Evolutionary conservation across 768 basidiomycete genomes (phyloP).

Genomic region (Cystoderma amianthinum): DNA sequence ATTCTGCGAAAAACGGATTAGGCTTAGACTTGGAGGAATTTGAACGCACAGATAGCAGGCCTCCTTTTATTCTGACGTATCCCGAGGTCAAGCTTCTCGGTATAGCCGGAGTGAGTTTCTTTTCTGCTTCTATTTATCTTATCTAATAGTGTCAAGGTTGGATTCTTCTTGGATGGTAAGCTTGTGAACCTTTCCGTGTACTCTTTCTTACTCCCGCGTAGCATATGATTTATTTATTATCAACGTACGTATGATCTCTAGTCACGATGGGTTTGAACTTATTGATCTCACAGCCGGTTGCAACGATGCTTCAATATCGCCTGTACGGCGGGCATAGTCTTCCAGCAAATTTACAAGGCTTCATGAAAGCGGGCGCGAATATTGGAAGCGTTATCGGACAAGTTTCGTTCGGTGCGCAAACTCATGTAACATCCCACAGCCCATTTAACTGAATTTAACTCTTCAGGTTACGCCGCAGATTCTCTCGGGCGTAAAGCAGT

Average conservation of each 20-base stretch:
- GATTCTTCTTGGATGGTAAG: slow-evolving; percentile 67
- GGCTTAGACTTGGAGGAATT: slow-evolving; percentile 12
- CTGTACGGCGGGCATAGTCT: slow-evolving; percentile 46
- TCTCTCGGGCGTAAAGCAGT: slow-evolving; percentile 63
- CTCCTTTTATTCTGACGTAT: slow-evolving; percentile 19
- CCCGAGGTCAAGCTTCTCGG: slow-evolving; percentile 54
- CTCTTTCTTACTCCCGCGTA: slow-evolving; percentile 13
- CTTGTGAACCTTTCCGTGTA: neutral
- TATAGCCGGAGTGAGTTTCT: slow-evolving; percentile 47
- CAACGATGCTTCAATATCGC: slow-evolving; percentile 62
- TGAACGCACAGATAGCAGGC: slow-evolving; percentile 17
- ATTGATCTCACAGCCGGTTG: slow-evolving; percentile 39
- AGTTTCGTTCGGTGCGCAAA: slow-evolving; percentile 44
- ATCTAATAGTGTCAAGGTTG: slow-evolving; percentile 40
- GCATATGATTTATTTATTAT: slow-evolving; percentile 71
- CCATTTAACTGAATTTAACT: neutral
- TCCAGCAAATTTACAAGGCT: slow-evolving; percentile 49
- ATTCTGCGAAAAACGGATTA: neutral
- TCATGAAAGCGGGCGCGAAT: slow-evolving; percentile 61
- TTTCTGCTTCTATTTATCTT: no score
- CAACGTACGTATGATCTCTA: slow-evolving; percentile 34
- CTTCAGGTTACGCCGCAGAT: slow-evolving; percentile 37
- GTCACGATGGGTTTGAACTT: neutral
- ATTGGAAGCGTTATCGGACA: slow-evolving; percentile 71
- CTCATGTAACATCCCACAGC: no score